A percentile compares a stretch with the other conserved stretches of the same genome.
phyloP scores from a whole-genome alignment of 192 early-diverging fungal species.

The Kappamyces sp. region DNA sequence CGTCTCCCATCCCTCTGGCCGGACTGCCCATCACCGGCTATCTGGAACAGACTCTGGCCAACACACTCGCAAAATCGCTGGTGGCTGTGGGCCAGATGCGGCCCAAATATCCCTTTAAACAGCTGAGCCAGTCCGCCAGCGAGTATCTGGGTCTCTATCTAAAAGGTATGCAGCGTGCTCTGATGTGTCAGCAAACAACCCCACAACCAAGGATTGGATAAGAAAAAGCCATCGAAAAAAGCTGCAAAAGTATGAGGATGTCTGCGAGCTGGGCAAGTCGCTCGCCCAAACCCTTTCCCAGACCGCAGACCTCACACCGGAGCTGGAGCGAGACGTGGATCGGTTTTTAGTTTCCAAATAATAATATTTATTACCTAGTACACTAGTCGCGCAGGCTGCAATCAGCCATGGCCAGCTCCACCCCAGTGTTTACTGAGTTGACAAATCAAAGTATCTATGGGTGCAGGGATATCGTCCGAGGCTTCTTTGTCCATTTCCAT shows the following conservation, averaged over 20 bases:
- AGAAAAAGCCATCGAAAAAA: slow-evolving; percentile 26
- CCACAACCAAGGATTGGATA: slow-evolving; percentile 35
- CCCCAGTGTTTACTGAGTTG: no score
- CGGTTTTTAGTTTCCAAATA: no score
- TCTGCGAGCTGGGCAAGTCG: slow-evolving; percentile 30
- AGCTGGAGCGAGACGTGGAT: neutral
- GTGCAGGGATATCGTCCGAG: no score
- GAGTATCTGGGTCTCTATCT: slow-evolving; percentile 46
- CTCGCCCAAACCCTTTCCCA: neutral
- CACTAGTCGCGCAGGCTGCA: no score
- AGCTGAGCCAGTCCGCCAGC: slow-evolving; percentile 31
- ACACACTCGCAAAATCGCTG: slow-evolving; percentile 32
- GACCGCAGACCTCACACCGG: neutral
- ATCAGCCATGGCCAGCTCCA: no score
- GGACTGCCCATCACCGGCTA: slow-evolving; percentile 48
- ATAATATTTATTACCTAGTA: no score
- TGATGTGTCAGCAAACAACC: slow-evolving; percentile 39
- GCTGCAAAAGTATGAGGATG: slow-evolving; percentile 29
- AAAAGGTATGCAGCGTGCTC: slow-evolving; percentile 31
- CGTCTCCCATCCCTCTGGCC: slow-evolving; percentile 27
- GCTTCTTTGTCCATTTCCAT: no score
- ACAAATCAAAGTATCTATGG: no score
- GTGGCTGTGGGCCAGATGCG: slow-evolving; percentile 30
- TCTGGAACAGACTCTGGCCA: slow-evolving; percentile 47
- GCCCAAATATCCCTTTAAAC: slow-evolving; percentile 50